Evolutionary conservation across 176 grass and related monocot genomes (phyloP).

Genomic region (Miscanthus lutarioriparius): DNA sequence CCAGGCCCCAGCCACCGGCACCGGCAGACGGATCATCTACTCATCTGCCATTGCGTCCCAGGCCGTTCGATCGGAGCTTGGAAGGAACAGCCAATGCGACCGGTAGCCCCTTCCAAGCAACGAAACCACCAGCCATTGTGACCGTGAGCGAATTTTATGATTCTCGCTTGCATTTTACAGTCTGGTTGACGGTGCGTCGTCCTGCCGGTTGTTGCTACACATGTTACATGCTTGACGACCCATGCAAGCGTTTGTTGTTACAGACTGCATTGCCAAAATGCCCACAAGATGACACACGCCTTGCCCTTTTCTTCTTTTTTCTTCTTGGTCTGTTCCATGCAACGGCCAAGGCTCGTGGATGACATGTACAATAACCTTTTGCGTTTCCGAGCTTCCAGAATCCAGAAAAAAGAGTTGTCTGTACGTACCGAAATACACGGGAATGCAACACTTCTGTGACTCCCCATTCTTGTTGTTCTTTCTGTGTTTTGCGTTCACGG

Average conservation of each 20-base stretch:
- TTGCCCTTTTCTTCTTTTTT: background rate
- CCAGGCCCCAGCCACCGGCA: background rate
- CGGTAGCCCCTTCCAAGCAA: background rate
- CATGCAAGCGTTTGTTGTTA: background rate
- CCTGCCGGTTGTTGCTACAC: background rate
- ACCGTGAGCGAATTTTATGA: background rate
- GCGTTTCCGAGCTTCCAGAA: background rate
- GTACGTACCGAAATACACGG: background rate
- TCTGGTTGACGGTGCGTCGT: background rate
- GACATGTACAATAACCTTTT: background rate
- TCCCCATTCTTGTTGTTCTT: no score
- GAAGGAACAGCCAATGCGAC: background rate
- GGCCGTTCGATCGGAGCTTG: background rate
- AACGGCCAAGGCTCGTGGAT: background rate
- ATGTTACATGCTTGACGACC: background rate
- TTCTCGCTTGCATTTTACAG: background rate
- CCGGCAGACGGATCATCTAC: conserved; percentile 4
- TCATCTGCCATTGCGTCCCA: background rate
- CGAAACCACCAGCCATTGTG: background rate
- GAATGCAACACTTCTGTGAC: background rate
- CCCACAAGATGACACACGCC: background rate
- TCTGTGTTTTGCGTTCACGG: background rate
- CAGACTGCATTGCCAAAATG: background rate
- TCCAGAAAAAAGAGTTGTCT: background rate
- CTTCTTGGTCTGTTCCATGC: background rate